Percentiles rank a stretch among this genome's conserved stretches.
These are phyloP conservation scores for Bretziella fagacearum DNA, from an alignment of 2,329 filamentous ascomycete genomes.

Conservation along the genomic window DNA sequence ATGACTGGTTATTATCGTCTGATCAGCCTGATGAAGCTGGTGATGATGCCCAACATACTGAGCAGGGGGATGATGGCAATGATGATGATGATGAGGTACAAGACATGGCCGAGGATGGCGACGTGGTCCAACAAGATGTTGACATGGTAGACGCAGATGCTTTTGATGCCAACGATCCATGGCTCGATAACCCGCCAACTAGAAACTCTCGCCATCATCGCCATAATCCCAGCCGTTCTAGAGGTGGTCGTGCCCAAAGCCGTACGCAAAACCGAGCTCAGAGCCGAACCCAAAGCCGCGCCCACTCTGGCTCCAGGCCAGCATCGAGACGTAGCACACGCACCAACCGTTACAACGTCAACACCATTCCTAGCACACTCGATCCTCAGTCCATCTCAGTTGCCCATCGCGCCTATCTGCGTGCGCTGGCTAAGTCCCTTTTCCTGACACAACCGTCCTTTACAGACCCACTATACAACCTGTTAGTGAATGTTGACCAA, in stretches of 20 bases:
- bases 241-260: neutral
- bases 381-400: constrained; percentile 74
- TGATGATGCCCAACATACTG: constrained; percentile 2
- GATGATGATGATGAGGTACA: neutral
- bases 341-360: constrained; percentile 7
- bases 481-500: constrained; percentile 62
- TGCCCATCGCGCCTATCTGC: constrained; percentile 63
- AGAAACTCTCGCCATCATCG: constrained; percentile 12
- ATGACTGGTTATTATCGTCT: constrained; percentile 48
- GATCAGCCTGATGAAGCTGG: constrained; percentile 18
- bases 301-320: constrained; percentile 25
- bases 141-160: neutral
- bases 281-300: neutral
- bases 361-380: constrained; percentile 24
- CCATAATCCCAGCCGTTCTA: neutral
- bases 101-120: neutral
- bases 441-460: constrained; percentile 48
- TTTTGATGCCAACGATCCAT: constrained; percentile 19
- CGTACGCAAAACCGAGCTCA: neutral
- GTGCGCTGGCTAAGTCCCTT: constrained; percentile 46
- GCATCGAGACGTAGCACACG: constrained; percentile 41
- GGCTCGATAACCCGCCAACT: constrained; percentile 18
- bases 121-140: neutral
- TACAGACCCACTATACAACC: constrained; percentile 45
- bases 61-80: neutral